Percentiles rank a stretch among this genome's conserved stretches.
phyloP scores from a whole-genome alignment of 805 yeast species.

The Clavispora carvajalis region DNA sequence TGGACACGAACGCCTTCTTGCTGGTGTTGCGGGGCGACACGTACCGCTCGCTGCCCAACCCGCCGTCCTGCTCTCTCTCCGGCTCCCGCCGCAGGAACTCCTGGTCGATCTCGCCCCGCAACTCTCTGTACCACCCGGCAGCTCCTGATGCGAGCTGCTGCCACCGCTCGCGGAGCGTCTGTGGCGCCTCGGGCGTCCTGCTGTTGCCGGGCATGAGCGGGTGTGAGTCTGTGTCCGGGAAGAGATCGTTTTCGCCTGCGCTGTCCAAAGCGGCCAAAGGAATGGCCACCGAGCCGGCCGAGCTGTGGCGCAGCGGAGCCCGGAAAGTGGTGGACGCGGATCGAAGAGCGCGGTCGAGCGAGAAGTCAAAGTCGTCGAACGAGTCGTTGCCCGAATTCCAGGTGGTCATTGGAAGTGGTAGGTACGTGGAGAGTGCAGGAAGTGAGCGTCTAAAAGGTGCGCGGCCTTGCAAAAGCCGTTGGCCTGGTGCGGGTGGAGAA shows the following conservation, averaged over 20 bases:
- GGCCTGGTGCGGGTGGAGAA: no score
- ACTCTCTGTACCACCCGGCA: constrained; percentile 1
- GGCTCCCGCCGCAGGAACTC: constrained; percentile 2
- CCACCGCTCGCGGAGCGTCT: neutral
- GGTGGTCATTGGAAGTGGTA: neutral
- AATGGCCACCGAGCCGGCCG: constrained; percentile 20
- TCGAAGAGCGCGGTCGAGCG: constrained; percentile 62
- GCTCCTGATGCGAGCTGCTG: neutral
- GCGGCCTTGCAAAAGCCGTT: no score
- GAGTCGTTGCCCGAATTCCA: constrained; percentile 24
- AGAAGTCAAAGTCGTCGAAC: constrained; percentile 60
- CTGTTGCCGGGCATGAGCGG: constrained; percentile 23
- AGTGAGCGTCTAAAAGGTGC: no score
- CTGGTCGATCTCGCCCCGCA: constrained; percentile 5
- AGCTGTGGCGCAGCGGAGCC: constrained; percentile 24
- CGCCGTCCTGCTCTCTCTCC: neutral
- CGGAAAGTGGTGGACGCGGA: constrained; percentile 27
- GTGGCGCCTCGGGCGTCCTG: neutral
- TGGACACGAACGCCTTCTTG: constrained; percentile 43
- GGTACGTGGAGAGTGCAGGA: neutral
- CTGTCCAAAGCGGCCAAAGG: constrained; percentile 22
- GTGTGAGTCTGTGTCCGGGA: constrained; percentile 9
- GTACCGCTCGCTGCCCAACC: constrained; percentile 26
- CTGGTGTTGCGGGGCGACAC: constrained; percentile 34
- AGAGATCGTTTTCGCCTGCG: constrained; percentile 1